Conservation (phyloP, 2,329 filamentous ascomycete species). For the Fusarium mangiferae region DNA sequence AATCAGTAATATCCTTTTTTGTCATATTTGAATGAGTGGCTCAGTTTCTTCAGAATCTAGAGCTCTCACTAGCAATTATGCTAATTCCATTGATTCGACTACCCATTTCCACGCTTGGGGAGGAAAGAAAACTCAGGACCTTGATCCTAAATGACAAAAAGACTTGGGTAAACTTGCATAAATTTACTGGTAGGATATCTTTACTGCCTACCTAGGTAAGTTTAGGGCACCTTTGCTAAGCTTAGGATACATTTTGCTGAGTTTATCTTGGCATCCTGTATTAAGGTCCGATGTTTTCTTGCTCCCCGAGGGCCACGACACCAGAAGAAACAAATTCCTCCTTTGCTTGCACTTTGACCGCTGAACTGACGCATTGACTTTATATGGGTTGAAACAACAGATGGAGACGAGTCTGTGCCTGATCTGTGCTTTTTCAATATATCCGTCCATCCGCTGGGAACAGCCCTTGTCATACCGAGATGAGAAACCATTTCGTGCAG, state of each 20-base stretch:
- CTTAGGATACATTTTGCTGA: too few species aligned
- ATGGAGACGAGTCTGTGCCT: constrained; percentile 24
- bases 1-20: background rate
- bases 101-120: background rate
- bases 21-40: background rate
- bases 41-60: background rate
- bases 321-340: constrained; percentile 28
- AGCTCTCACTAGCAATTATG: background rate
- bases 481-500: constrained; percentile 20
- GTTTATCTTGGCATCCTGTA: too few species aligned
- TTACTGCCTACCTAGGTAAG: too few species aligned
- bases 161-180: too few species aligned
- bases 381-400: constrained; percentile 38
- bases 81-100: background rate
- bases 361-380: constrained; percentile 34
- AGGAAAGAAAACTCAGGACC: too few species aligned
- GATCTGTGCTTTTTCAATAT: background rate
- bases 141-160: too few species aligned
- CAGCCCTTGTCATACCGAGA: constrained; percentile 9
- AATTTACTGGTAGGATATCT: too few species aligned
- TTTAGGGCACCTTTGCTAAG: too few species aligned
- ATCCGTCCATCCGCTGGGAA: constrained; percentile 25
- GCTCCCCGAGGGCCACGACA: background rate
- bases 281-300: too few species aligned
- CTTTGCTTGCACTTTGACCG: constrained; percentile 29